Evolutionary conservation across 2,329 filamentous ascomycete genomes (phyloP).

Genomic region (Westerdykella ornata): DNA sequence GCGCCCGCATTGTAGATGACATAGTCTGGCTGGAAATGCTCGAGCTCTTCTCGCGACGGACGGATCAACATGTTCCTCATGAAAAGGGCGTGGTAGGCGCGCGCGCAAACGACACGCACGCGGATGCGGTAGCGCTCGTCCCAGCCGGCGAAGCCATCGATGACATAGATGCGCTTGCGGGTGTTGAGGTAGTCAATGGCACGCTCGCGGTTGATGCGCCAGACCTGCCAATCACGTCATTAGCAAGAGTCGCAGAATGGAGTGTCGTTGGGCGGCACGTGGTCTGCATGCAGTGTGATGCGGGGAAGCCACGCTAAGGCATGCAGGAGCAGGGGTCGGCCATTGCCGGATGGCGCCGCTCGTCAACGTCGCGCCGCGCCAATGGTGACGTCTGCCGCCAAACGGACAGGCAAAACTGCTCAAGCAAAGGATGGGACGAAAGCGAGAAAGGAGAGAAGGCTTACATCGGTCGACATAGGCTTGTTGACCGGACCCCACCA

Average conservation of each 20-base stretch:
- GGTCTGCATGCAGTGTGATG: constrained; percentile 25
- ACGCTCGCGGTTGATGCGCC: constrained; percentile 99
- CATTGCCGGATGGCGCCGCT: constrained; percentile 12
- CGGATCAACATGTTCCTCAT: constrained; percentile 99
- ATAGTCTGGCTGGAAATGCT: constrained; percentile 98
- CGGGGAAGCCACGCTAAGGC: constrained; percentile 27
- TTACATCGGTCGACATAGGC: constrained; percentile 94
- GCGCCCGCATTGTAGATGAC: constrained; percentile 99
- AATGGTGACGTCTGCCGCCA: constrained; percentile 32
- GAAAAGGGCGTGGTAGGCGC: constrained; percentile 98
- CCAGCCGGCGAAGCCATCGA: constrained; percentile 97
- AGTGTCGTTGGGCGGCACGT: constrained; percentile 11
- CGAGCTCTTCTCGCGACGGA: constrained; percentile 80
- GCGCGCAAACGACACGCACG: constrained; percentile 95
- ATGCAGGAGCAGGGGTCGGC: constrained; percentile 26
- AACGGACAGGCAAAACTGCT: constrained; percentile 14
- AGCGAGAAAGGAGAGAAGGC: constrained; percentile 28
- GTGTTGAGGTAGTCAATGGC: constrained; percentile 99
- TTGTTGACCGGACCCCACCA: constrained; percentile 99
- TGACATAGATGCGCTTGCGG: constrained; percentile 94
- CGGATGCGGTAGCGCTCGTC: constrained; percentile 97
- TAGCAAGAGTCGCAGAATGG: constrained; percentile 19
- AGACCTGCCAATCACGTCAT: constrained; percentile 62
- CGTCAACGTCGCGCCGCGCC: constrained; percentile 29
- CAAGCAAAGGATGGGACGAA: constrained; percentile 10